Evolutionary conservation across 2,329 filamentous ascomycete species (phyloP).

Genomic region (Talaromyces sp.): DNA sequence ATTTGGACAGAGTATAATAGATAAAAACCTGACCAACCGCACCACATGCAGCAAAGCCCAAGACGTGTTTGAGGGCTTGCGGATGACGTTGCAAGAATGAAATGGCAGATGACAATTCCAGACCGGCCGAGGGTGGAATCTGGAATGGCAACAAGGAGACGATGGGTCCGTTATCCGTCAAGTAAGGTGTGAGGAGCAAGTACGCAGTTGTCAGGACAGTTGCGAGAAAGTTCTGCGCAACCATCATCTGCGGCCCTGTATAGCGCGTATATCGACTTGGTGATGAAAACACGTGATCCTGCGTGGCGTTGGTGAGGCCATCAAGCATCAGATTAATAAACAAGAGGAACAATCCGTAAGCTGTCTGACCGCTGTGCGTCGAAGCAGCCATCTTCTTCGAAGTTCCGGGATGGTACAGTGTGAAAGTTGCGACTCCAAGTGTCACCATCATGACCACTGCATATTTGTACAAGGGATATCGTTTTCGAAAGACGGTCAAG

Average conservation of each 20-base stretch:
- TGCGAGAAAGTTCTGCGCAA: conserved; percentile 86
- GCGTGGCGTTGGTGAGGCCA: conserved; percentile 91
- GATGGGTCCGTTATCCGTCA: conserved; percentile 60
- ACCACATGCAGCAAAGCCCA: conserved; percentile 85
- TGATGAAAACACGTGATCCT: conserved; percentile 84
- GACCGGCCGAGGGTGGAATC: conserved; percentile 55
- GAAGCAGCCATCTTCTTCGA: conserved; percentile 52
- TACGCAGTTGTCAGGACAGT: conserved; percentile 74
- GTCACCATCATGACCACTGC: conserved; percentile 88
- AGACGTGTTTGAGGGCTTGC: conserved; percentile 76
- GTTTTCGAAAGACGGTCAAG: conserved; percentile 81
- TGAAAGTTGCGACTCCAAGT: conserved; percentile 89
- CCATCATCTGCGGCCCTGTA: conserved; percentile 98
- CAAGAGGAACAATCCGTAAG: conserved; percentile 71
- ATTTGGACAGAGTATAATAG: conserved; percentile 90
- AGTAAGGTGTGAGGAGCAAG: conserved; percentile 72
- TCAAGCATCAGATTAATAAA: conserved; percentile 91
- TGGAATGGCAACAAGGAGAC: conserved; percentile 66
- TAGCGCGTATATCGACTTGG: conserved; percentile 67
- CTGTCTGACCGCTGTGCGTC: conserved; percentile 64
- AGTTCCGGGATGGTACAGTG: conserved; percentile 72
- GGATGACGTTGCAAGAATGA: conserved; percentile 79
- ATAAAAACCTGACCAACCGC: conserved; percentile 96
- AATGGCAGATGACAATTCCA: conserved; percentile 75
- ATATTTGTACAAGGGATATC: conserved; percentile 96